Conservation (phyloP, 1,284 basidiomycete genomes). For the Uromyces viciae-fabae region DNA sequence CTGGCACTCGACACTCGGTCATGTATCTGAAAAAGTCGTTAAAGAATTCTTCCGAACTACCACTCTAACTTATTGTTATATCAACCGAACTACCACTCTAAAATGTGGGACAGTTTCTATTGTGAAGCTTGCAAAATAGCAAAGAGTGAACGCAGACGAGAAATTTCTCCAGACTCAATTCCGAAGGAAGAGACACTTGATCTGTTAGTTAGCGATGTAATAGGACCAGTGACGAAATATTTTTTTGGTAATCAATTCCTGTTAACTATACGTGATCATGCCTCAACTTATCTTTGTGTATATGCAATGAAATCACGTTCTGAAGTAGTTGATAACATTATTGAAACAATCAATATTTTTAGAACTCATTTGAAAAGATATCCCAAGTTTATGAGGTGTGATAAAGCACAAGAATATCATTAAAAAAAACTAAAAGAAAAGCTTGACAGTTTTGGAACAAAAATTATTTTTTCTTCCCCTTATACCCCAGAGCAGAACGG, state of each 20-base stretch:
- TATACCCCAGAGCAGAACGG: constrained; percentile 5
- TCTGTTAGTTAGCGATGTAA: background rate
- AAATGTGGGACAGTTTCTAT: too few species aligned
- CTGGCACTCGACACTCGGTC: too few species aligned
- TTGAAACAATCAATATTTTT: background rate
- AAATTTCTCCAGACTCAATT: too few species aligned
- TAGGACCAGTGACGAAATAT: constrained; percentile 21
- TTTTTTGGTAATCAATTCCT: background rate
- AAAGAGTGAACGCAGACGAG: too few species aligned
- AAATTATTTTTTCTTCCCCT: background rate
- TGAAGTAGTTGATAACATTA: background rate
- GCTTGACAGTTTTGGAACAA: background rate
- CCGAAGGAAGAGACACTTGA: background rate
- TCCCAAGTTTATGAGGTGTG: background rate
- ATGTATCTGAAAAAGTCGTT: too few species aligned
- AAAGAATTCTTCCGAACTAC: too few species aligned
- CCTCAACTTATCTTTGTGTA: background rate
- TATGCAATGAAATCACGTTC: background rate
- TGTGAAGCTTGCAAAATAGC: too few species aligned
- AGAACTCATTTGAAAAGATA: background rate
- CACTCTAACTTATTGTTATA: too few species aligned
- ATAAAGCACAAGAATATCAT: background rate
- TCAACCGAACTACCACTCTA: too few species aligned
- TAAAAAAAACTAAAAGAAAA: background rate
- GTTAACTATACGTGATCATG: background rate